Evolutionary conservation across 345 rosid species (phyloP).

Genomic region (Streptanthus diversifolius): DNA sequence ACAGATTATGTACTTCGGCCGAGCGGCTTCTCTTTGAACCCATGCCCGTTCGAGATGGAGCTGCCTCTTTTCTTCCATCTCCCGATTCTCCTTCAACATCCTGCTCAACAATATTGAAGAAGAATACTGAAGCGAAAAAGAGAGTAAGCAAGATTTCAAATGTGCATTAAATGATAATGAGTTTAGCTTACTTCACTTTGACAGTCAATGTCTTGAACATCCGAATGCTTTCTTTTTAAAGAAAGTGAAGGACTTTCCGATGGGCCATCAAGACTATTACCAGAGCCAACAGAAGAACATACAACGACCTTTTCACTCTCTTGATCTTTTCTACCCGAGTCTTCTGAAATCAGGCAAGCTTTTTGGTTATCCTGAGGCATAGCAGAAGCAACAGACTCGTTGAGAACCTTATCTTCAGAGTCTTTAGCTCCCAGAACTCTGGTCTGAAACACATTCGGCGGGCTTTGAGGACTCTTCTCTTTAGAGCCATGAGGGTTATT

Average conservation of each 20-base stretch:
- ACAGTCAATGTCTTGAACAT: slow-evolving; percentile 56
- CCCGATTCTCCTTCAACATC: slow-evolving; percentile 69
- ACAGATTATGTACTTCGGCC: slow-evolving; percentile 90
- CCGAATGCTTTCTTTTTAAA: slow-evolving; percentile 59
- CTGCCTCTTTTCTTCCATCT: slow-evolving; percentile 42
- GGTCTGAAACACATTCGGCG: slow-evolving; percentile 29
- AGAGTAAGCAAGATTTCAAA: background rate
- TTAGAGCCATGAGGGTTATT: slow-evolving; percentile 31
- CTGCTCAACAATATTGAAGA: slow-evolving; percentile 36
- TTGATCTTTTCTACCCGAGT: slow-evolving; percentile 36
- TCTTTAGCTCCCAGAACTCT: slow-evolving; percentile 40
- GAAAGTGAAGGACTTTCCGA: slow-evolving; percentile 48
- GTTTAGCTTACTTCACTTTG: slow-evolving; percentile 63
- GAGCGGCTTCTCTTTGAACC: slow-evolving; percentile 84
- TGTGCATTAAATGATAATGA: background rate
- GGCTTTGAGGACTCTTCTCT: slow-evolving; percentile 36
- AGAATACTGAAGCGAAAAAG: background rate
- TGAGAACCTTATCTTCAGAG: slow-evolving; percentile 33
- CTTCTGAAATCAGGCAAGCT: slow-evolving; percentile 34
- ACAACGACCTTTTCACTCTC: slow-evolving; percentile 58
- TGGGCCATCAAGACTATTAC: slow-evolving; percentile 53
- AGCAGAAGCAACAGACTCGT: slow-evolving; percentile 36
- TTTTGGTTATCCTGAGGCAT: slow-evolving; percentile 38
- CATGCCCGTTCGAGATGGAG: slow-evolving; percentile 39
- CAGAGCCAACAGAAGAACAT: slow-evolving; percentile 81